A percentile compares a stretch with the other conserved stretches of the same genome.
These are phyloP conservation scores for Exobasidium cylindrosporum DNA, from an alignment of 1,284 basidiomycete species.

Conservation along the genomic window DNA sequence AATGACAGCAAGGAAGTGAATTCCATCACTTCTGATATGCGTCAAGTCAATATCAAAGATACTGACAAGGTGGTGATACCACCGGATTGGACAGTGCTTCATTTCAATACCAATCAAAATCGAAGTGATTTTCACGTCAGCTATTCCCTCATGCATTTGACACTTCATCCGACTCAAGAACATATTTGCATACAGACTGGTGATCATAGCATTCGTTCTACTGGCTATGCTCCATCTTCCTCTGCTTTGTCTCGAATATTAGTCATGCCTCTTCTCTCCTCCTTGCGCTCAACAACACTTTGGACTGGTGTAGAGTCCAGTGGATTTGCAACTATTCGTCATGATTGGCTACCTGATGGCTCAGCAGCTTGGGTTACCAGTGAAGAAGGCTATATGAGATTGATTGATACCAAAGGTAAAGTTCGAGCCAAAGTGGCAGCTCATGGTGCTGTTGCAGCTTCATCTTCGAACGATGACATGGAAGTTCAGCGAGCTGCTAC, in stretches of 20 bases:
- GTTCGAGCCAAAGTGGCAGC: slow-evolving; percentile 27
- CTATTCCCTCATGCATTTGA: slow-evolving; percentile 44
- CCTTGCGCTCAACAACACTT: slow-evolving; percentile 27
- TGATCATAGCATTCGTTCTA: slow-evolving; percentile 27
- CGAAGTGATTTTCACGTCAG: slow-evolving; percentile 37
- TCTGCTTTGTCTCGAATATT: slow-evolving; percentile 27
- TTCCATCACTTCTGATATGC: neutral
- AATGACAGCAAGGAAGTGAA: neutral
- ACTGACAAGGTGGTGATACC: neutral
- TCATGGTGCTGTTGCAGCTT: slow-evolving; percentile 24
- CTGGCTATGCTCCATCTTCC: slow-evolving; percentile 16
- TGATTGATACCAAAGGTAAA: slow-evolving; percentile 34
- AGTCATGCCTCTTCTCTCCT: slow-evolving; percentile 32
- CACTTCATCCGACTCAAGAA: slow-evolving; percentile 34
- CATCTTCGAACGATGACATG: neutral
- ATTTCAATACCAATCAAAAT: slow-evolving; percentile 47
- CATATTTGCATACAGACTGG: slow-evolving; percentile 46
- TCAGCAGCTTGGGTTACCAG: slow-evolving; percentile 39
- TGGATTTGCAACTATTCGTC: slow-evolving; percentile 28
- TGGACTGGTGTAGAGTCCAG: slow-evolving; percentile 36
- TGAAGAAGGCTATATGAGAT: slow-evolving; percentile 43
- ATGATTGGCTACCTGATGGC: slow-evolving; percentile 37
- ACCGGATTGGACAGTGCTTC: slow-evolving; percentile 26
- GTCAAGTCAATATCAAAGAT: neutral
- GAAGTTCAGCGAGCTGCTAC: slow-evolving; percentile 18